phyloP scores from a whole-genome alignment of 495 filamentous ascomycete genomes.

The Aspergillus baeticus region DNA sequence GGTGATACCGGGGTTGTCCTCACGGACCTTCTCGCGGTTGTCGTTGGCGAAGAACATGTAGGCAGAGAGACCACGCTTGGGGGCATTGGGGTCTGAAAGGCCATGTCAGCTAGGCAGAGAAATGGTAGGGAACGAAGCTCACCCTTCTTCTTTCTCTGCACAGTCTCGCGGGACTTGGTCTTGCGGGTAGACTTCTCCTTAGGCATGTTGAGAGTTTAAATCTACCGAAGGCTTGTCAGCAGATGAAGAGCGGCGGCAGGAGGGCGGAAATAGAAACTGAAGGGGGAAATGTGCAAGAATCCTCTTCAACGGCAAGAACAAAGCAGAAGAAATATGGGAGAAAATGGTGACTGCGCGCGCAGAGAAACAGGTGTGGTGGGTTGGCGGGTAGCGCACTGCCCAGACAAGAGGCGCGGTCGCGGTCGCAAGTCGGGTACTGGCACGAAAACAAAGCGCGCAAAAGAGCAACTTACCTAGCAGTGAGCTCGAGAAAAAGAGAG shows the following conservation, averaged over 20 bases:
- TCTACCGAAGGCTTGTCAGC: slow-evolving; percentile 18
- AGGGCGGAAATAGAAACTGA: not conserved
- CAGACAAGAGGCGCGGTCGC: too few species aligned
- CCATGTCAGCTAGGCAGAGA: slow-evolving; percentile 6
- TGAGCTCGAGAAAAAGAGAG: slow-evolving; percentile 13
- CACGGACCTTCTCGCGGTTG: slow-evolving; percentile 94
- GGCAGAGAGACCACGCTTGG: slow-evolving; percentile 97
- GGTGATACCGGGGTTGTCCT: slow-evolving; percentile 96
- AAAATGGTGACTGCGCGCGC: slow-evolving; percentile 16
- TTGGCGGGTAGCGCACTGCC: slow-evolving; percentile 13
- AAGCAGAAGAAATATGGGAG: slow-evolving; percentile 14
- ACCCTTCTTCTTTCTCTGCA: slow-evolving; percentile 83
- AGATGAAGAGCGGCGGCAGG: not conserved
- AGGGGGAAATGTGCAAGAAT: slow-evolving; percentile 8
- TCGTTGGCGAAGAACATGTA: slow-evolving; percentile 99
- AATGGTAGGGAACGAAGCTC: slow-evolving; percentile 26
- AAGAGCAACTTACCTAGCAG: slow-evolving; percentile 18
- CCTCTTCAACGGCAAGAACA: slow-evolving; percentile 4
- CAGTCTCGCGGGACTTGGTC: slow-evolving; percentile 39
- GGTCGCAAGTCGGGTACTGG: slow-evolving; percentile 23
- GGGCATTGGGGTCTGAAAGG: slow-evolving; percentile 85
- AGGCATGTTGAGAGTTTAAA: slow-evolving; percentile 58
- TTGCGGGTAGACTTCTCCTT: slow-evolving; percentile 64
- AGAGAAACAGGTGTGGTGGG: slow-evolving; percentile 6
- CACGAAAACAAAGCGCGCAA: slow-evolving; percentile 22